Conservation (phyloP, 306 rosid species). For the Prunus fruticosa region DNA sequence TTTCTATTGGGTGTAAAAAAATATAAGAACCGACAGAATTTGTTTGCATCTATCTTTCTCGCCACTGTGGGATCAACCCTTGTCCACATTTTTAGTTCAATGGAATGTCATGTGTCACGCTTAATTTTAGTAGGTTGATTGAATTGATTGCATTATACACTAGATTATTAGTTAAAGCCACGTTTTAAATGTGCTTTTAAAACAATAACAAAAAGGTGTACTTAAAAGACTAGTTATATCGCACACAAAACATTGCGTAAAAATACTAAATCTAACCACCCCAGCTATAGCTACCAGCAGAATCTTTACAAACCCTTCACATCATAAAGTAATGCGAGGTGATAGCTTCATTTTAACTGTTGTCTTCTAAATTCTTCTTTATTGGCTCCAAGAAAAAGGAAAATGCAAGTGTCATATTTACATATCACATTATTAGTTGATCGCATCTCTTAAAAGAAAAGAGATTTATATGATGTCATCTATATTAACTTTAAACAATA, state of each 20-base stretch:
- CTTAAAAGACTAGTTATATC: background rate
- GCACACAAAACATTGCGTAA: background rate
- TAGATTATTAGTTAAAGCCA: background rate
- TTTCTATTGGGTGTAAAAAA: background rate
- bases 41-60: constrained; percentile 13
- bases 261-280: constrained; percentile 11
- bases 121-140: background rate
- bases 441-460: too few species aligned
- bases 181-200: background rate
- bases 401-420: too few species aligned
- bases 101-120: background rate
- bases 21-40: constrained; percentile 18
- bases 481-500: too few species aligned
- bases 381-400: background rate
- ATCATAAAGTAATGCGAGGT: background rate
- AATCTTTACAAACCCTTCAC: background rate
- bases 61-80: background rate
- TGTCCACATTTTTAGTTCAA: background rate
- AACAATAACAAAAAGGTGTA: background rate
- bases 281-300: background rate
- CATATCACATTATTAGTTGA: too few species aligned
- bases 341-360: background rate
- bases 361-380: background rate
- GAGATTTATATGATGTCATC: too few species aligned
- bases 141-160: background rate